Base-by-base conservation (phyloP, 805 yeast species). In the Maudiozyma barnettii region DNA sequence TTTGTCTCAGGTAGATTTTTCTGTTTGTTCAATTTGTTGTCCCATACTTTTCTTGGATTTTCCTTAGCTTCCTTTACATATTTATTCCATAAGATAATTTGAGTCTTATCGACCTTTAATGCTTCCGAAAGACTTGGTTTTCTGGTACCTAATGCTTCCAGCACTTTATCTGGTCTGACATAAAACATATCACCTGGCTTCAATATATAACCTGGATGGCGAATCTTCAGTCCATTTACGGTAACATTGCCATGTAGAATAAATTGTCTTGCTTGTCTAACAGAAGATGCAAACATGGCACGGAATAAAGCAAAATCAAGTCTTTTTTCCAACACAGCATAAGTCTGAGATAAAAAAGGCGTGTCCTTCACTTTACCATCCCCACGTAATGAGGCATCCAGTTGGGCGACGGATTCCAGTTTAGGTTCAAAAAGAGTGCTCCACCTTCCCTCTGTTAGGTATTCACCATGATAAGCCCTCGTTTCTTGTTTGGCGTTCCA, bases 401-500 rank as follows among this genome's bases (percentile, higher is more conserved):
- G 74, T 59, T 88, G 95, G 8, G 95, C 93, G 38, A 88, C 96
- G 26, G 95, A 85, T 50, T 84, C 81, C 55, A 89, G 72, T 50
- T 82, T 80, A 42, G 74, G 72, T 46, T 79, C 71, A 69, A 91
- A 90, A 44, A 76, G 65, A 8, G 79, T 68, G 61, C 84, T 83
- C 82, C 89, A 85, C 61, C 90, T 79, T 18, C 78, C 71, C 64
- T 93, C 99, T 1, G 91, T 84, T 47, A 91, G 65, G 63, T 84
- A 87, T 60, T 93, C 98, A 57, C 99, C 99, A 64, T 91, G 99
- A 65, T 91, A 91, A 1, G 91, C 83, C 68, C 99, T 79, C 7
- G 97, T 82, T 62, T 90, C 96, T 62, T 80, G 83, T 66, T 93
- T 91, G 45, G 96, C 82, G 6, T 75, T 69, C 91, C 95, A 93